These are phyloP conservation scores for Clarireedia homoeocarpa DNA, from an alignment of 2,329 filamentous ascomycete species.

Conservation along the genomic window DNA sequence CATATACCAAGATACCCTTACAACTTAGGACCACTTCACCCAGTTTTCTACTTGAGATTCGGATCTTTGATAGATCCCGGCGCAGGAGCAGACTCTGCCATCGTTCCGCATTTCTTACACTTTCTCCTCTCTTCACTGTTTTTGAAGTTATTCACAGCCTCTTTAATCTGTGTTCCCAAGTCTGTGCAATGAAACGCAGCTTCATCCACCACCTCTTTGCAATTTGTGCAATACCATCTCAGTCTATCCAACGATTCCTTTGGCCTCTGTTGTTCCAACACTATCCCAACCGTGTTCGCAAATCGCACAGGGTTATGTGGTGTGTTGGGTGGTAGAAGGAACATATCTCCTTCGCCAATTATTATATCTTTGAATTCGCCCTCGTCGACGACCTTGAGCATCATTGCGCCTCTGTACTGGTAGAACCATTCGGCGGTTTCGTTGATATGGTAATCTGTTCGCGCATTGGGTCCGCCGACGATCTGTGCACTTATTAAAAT, in stretches of 20 bases:
- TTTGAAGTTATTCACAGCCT: constrained; percentile 77
- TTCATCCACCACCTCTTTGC: constrained; percentile 72
- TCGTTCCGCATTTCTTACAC: constrained; percentile 66
- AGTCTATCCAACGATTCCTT: constrained; percentile 64
- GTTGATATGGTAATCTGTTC: constrained; percentile 99
- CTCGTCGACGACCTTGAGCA: constrained; percentile 81
- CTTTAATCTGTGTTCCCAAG: constrained; percentile 90
- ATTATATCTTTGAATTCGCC: constrained; percentile 71
- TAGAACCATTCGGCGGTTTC: constrained; percentile 96
- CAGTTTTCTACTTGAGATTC: constrained; percentile 34
- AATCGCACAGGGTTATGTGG: constrained; percentile 95
- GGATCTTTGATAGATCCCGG: constrained; percentile 52
- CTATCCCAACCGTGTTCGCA: constrained; percentile 85
- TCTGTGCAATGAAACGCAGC: constrained; percentile 81
- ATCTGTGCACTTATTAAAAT: constrained; percentile 44
- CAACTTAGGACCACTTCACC: too few relatives aligned
- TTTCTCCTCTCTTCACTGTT: constrained; percentile 59
- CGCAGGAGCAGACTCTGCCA: constrained; percentile 65
- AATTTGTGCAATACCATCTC: constrained; percentile 80
- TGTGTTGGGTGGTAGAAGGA: constrained; percentile 86
- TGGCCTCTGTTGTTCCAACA: constrained; percentile 79
- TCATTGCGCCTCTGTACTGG: constrained; percentile 88
- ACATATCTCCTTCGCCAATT: constrained; percentile 90
- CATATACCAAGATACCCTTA: not conserved
- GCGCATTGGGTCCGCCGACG: constrained; percentile 89